These are phyloP conservation scores for Phoma sp. DNA, from an alignment of 2,329 filamentous ascomycete species.

Conservation along the genomic window DNA sequence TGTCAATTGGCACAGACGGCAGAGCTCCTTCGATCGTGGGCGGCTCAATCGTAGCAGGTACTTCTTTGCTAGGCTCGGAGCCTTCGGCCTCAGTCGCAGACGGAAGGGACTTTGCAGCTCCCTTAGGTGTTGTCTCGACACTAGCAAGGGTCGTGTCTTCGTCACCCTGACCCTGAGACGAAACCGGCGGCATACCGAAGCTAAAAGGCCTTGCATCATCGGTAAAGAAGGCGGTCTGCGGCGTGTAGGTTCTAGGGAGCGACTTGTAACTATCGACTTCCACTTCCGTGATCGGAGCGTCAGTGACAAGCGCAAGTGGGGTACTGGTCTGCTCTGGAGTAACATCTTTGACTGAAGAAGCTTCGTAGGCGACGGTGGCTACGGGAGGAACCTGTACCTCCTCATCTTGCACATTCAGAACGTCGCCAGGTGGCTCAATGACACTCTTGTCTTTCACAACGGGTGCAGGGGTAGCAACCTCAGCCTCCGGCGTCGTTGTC, in stretches of 20 bases:
- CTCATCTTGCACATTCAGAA: not conserved
- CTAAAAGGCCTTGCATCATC: constrained; percentile 16
- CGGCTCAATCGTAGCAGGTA: not conserved
- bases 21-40: not conserved
- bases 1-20: not conserved
- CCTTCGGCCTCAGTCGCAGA: not conserved
- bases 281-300: not conserved
- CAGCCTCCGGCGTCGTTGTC: not conserved
- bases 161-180: not conserved
- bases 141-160: too few relatives aligned
- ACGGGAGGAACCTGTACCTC: not conserved
- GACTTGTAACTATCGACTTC: not conserved
- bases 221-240: constrained; percentile 17
- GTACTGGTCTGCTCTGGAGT: not conserved
- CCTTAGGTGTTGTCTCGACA: not conserved
- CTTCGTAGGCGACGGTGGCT: not conserved
- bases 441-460: not conserved
- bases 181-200: not conserved
- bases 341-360: not conserved
- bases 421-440: not conserved
- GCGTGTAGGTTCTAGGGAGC: constrained; percentile 7
- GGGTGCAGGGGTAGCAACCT: not conserved
- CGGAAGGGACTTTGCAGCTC: not conserved
- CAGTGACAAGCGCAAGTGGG: not conserved
- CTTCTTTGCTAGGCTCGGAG: not conserved